Evolutionary conservation across 768 basidiomycete genomes (phyloP).

Genomic region (Podaxis sp.): DNA sequence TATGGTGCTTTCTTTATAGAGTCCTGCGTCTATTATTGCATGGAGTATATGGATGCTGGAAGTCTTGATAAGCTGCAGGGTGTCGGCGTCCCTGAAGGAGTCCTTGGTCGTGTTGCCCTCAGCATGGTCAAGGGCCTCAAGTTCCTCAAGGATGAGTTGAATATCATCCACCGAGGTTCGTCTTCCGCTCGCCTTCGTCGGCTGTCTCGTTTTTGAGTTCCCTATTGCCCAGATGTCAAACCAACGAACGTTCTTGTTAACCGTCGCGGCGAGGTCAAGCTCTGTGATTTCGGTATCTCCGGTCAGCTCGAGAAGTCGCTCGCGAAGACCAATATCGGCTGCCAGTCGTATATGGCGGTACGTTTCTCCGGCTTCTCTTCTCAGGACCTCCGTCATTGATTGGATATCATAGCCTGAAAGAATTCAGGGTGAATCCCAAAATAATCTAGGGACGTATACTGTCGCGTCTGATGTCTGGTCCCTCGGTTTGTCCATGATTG

Average conservation of each 20-base stretch:
- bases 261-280: conserved; percentile 83
- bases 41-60: conserved; percentile 99
- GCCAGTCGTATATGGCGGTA: conserved; percentile 98
- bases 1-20: conserved; percentile 99
- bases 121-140: conserved; percentile 88
- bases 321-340: conserved; percentile 98
- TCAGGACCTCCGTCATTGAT: conserved; percentile 1
- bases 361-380: conserved; percentile 28
- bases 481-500: conserved; percentile 90
- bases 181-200: conserved; percentile 5
- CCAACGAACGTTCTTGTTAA: conserved; percentile 95
- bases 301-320: conserved; percentile 95
- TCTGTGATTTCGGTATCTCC: conserved; percentile 99
- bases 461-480: conserved; percentile 99
- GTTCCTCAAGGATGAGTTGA: conserved; percentile 93
- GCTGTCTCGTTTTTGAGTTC: conserved; percentile 3
- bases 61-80: conserved; percentile 80
- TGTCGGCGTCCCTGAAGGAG: conserved; percentile 70
- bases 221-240: conserved; percentile 67
- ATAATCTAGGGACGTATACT: conserved; percentile 86
- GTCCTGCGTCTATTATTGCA: conserved; percentile 99
- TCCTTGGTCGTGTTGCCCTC: conserved; percentile 77
- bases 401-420: conserved; percentile 73
- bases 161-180: conserved; percentile 65
- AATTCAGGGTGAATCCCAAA: conserved; percentile 91